Evolutionary conservation across 129 eudicot genomes (phyloP).

Genomic region (Scalesia atractyloides): DNA sequence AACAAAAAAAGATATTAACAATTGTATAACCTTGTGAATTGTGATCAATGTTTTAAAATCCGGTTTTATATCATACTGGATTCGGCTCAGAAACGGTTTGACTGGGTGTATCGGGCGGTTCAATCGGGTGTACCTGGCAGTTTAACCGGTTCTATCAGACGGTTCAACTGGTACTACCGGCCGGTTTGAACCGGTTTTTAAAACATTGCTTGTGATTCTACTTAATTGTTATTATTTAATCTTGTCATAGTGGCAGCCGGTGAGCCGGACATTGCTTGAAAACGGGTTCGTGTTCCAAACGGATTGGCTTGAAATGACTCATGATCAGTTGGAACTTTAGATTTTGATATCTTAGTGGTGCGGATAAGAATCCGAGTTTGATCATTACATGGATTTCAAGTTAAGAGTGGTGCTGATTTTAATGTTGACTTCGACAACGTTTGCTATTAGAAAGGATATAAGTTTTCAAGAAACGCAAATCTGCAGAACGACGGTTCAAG

Average conservation of each 20-base stretch:
- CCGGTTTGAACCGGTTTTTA: no score
- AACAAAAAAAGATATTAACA: not conserved
- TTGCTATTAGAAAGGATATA: slow-evolving; percentile 54
- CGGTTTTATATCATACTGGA: no score
- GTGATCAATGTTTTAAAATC: no score
- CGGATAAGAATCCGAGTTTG: slow-evolving; percentile 2
- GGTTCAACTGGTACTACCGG: no score
- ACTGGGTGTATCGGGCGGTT: no score
- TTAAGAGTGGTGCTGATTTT: slow-evolving; percentile 17
- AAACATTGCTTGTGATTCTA: slow-evolving; percentile 17
- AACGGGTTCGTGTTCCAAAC: slow-evolving; percentile 6
- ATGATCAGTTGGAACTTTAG: slow-evolving; percentile 8
- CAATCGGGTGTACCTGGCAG: no score
- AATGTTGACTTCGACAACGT: slow-evolving; percentile 17
- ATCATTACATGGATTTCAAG: slow-evolving; percentile 34
- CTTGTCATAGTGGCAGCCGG: slow-evolving; percentile 18
- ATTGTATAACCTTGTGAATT: slow-evolving; percentile 2
- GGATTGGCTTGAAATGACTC: slow-evolving; percentile 9
- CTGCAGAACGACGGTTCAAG: slow-evolving; percentile 86
- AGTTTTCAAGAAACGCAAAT: slow-evolving; percentile 47
- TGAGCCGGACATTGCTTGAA: not conserved
- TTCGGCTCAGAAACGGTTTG: no score
- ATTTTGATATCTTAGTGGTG: slow-evolving; percentile 9
- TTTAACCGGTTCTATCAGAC: no score
- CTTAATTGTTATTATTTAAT: not conserved